These are phyloP conservation scores for Zhuliangozyma parablackwelliae DNA, from an alignment of 1,139 yeast genomes.

Conservation along the genomic window DNA sequence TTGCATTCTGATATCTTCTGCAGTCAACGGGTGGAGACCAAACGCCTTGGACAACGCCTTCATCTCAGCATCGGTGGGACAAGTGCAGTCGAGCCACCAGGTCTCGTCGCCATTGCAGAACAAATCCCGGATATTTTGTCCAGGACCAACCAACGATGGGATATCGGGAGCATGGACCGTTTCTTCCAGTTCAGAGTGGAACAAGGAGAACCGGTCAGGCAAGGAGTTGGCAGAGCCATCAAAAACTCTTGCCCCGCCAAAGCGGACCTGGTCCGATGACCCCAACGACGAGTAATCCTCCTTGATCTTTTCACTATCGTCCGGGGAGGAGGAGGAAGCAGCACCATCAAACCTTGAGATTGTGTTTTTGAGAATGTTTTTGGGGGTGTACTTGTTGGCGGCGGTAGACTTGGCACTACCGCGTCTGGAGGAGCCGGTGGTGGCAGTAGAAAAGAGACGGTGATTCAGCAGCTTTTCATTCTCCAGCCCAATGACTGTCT, in stretches of 20 bases:
- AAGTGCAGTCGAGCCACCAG: conserved; percentile 73
- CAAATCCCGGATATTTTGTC: conserved; percentile 58
- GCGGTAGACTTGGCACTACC: conserved; percentile 14
- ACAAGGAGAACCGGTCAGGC: conserved; percentile 83
- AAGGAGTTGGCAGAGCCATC: conserved; percentile 18
- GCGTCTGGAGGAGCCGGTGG: conserved; percentile 15
- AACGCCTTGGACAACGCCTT: conserved; percentile 61
- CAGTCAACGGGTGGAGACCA: conserved; percentile 80
- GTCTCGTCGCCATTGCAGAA: conserved; percentile 53
- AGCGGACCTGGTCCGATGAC: conserved; percentile 19
- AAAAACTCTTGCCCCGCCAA: conserved; percentile 10
- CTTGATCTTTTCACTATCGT: conserved; percentile 4
- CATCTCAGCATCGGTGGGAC: conserved; percentile 68
- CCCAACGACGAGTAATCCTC: conserved; percentile 6
- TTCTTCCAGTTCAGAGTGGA: conserved; percentile 75
- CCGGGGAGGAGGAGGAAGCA: neutral
- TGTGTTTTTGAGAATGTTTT: conserved; percentile 22
- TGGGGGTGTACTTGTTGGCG: conserved; percentile 50
- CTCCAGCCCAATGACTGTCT: neutral
- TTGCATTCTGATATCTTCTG: conserved; percentile 79
- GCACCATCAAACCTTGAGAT: conserved; percentile 3
- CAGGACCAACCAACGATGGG: conserved; percentile 64
- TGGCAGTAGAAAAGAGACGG: neutral
- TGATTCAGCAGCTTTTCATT: no score
- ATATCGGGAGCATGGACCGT: conserved; percentile 88